Evolutionary conservation across 345 rosid genomes (phyloP).

Genomic region (Erysimum cheiranthoides): DNA sequence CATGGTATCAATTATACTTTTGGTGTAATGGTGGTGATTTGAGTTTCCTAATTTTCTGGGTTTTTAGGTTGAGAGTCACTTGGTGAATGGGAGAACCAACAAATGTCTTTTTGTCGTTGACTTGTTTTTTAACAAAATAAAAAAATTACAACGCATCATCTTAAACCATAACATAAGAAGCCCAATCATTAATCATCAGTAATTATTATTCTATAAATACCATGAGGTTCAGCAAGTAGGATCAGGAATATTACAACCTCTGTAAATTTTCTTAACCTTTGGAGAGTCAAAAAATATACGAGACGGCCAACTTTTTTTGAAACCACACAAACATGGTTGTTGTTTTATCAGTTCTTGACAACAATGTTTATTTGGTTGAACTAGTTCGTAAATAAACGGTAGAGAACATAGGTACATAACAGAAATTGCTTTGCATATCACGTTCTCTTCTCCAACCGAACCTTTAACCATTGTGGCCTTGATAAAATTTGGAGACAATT

Average conservation of each 20-base stretch:
- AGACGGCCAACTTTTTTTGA: background rate
- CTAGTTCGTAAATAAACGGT: no score
- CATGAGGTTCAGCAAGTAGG: conserved; percentile 15
- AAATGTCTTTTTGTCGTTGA: no score
- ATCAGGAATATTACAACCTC: conserved; percentile 10
- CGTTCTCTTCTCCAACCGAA: background rate
- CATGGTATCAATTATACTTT: no score
- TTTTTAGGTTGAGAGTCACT: no score
- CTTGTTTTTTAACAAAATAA: background rate
- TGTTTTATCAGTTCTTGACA: background rate
- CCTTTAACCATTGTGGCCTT: background rate
- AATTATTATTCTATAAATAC: background rate
- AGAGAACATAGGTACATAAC: background rate
- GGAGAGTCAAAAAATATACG: background rate
- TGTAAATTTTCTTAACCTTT: background rate
- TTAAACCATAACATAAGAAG: background rate
- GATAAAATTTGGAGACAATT: conserved; percentile 1
- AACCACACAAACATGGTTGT: conserved; percentile 22
- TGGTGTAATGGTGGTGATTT: no score
- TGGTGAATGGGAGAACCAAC: no score
- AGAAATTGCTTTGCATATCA: background rate
- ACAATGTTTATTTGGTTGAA: no score
- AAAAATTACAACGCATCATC: background rate
- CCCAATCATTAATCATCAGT: background rate
- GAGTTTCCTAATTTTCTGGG: no score